A percentile compares a stretch with the other conserved stretches of the same genome.
These are phyloP conservation scores for Zea luxurians DNA, from an alignment of 176 grass and related monocot species.

Conservation along the genomic window DNA sequence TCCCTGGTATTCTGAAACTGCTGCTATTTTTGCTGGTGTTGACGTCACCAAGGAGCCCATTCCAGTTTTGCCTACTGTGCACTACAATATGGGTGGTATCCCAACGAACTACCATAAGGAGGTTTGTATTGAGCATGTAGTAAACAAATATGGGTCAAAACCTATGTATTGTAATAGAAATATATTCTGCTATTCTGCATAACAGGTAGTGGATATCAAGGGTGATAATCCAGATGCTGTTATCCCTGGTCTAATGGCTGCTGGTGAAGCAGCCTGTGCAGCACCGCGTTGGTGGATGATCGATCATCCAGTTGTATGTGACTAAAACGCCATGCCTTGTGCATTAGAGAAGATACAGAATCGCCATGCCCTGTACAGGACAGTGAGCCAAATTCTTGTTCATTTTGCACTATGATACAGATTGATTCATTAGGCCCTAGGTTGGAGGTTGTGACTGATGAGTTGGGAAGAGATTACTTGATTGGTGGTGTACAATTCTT, in stretches of 20 bases:
- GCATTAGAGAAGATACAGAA: no score
- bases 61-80: conserved; percentile 94
- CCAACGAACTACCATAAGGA: conserved; percentile 94
- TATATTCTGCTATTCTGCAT: conserved; percentile 30
- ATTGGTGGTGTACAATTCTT: no score
- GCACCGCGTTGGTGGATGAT: no score
- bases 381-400: no score
- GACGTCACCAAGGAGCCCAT: conserved; percentile 98
- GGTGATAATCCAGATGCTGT: conserved; percentile 64
- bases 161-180: conserved; percentile 16
- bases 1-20: conserved; percentile 97
- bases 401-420: no score
- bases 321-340: no score
- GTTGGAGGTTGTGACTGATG: no score
- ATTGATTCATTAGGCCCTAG: no score
- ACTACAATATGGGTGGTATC: conserved; percentile 99
- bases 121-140: conserved; percentile 44
- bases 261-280: conserved; percentile 80
- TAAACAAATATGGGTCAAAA: not conserved
- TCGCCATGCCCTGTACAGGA: no score
- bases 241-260: conserved; percentile 72
- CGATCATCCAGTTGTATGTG: no score
- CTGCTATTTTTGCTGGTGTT: conserved; percentile 95
- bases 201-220: conserved; percentile 65
- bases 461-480: no score